Evolutionary conservation across 2,329 filamentous ascomycete species (phyloP).

Genomic region (Diplodia sapinea): DNA sequence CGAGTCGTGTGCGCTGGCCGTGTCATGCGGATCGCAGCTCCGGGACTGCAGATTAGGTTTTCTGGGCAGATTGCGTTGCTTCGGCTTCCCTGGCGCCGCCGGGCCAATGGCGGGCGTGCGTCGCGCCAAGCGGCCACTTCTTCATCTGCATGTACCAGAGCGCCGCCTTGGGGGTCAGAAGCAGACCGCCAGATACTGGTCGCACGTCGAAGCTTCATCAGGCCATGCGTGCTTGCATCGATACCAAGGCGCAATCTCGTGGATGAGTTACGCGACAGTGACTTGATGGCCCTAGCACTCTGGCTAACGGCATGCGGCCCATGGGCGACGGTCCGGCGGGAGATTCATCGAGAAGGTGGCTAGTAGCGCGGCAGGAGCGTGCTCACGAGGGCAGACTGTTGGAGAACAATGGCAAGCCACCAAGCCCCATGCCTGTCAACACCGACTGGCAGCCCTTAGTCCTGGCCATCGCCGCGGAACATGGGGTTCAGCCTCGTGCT

Average conservation of each 20-base stretch:
- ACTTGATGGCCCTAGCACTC: neutral
- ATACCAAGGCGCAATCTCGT: neutral
- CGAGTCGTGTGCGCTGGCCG: constrained; percentile 16
- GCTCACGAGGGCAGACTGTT: neutral
- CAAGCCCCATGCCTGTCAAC: constrained; percentile 13
- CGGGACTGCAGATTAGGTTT: constrained; percentile 22
- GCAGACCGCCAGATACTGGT: constrained; percentile 9
- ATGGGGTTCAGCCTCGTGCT: neutral
- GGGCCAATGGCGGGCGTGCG: constrained; percentile 4
- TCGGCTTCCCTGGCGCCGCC: constrained; percentile 3
- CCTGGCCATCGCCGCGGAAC: neutral
- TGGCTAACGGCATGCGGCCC: constrained; percentile 6
- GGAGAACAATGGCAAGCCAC: constrained; percentile 3
- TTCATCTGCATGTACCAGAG: constrained; percentile 9
- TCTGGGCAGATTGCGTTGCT: neutral
- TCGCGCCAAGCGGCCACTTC: constrained; percentile 22
- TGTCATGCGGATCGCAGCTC: constrained; percentile 13
- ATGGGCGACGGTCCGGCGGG: constrained; percentile 5
- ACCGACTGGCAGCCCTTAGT: neutral
- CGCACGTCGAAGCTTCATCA: neutral
- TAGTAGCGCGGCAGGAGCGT: constrained; percentile 10
- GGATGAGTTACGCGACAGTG: neutral
- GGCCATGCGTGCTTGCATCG: neutral
- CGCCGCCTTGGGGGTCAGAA: constrained; percentile 8
- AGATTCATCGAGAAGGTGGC: neutral